Evolutionary conservation across 345 rosid genomes (phyloP), one percentile per base, ranked within the genome.

Genomic region (Combretum micranthum): DNA sequence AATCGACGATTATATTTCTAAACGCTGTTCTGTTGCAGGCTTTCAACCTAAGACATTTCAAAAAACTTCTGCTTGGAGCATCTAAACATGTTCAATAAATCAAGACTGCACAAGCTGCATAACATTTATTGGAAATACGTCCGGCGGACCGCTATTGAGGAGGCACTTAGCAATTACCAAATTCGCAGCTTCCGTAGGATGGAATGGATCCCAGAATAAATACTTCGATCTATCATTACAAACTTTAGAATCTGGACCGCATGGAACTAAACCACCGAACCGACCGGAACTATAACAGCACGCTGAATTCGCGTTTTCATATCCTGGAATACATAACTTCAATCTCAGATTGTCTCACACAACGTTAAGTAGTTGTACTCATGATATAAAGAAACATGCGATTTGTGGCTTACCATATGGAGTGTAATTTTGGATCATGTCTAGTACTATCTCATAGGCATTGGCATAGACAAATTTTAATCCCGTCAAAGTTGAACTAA

Each of bases 101-200:
- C 55, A 68, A 26, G 37, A 4, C 26, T 44, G 22, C 10, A 51
- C 61, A 1, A 83, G 79, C 20, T 66, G 77, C 22, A 72, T 72
- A 49, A 83, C 43, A 61, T 79, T 83, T 18, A 64, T 18, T 0
- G 85, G 83, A 0, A 64, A 61, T 57, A 80, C 67, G 62, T 73
- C 77, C 12, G 15, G n/a, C 13, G 64, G 17, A 57, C 64, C 73
- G 0, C 85, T 83, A 14, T 79, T 77, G 32, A 75, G 15, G 3
- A 83, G 67, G 7, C 76, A 79, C 42, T 65, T 64, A 0, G 88
- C 79, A 7, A 79, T 64, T 32, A 83, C 42, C 46, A 53, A 46
- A 53, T 80, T 79, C 2, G 85, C n/a, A 22, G 85, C 81, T 23
- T 83, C 88, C 1, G 88, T 66, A 2, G 88, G 88, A 75, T 83